These are phyloP conservation scores for Asterophora lycoperdoides DNA, from an alignment of 768 basidiomycete genomes.

Conservation along the genomic window DNA sequence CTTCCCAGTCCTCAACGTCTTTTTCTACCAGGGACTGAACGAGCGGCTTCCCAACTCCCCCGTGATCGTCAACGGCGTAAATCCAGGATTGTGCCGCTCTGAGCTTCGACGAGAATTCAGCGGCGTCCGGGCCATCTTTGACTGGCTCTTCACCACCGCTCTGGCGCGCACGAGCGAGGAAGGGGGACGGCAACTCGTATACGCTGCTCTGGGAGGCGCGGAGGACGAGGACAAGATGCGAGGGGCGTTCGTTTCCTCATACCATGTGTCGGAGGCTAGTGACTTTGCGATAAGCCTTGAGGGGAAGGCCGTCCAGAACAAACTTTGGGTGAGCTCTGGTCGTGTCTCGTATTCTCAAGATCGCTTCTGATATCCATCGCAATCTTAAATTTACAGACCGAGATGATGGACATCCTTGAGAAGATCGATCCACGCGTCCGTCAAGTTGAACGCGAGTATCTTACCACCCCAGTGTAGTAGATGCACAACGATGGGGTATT, in stretches of 20 bases:
- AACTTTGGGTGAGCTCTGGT: no score
- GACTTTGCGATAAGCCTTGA: constrained; percentile 14
- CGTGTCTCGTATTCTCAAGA: no score
- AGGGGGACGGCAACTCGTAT: constrained; percentile 16
- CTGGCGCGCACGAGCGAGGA: constrained; percentile 25
- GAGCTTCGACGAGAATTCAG: constrained; percentile 27
- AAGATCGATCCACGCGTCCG: constrained; percentile 11
- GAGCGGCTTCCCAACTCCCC: constrained; percentile 23
- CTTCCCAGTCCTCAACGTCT: constrained; percentile 34
- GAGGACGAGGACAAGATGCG: constrained; percentile 10
- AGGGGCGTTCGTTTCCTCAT: constrained; percentile 12
- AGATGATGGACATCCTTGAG: constrained; percentile 11
- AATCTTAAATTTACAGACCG: constrained; percentile 3
- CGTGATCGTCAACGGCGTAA: constrained; percentile 32
- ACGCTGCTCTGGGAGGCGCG: constrained; percentile 9
- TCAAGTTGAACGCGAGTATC: constrained; percentile 6
- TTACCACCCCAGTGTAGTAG: background rate
- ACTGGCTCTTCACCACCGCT: constrained; percentile 23
- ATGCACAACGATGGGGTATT: no score
- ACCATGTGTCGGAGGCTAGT: constrained; percentile 11
- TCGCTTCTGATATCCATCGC: background rate
- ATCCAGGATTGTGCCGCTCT: constrained; percentile 40
- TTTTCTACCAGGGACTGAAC: constrained; percentile 35
- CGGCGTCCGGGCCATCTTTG: constrained; percentile 13
- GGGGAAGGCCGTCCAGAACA: no score